Conservation (phyloP, 495 filamentous ascomycete species). For the Aspergillus hancockii region DNA sequence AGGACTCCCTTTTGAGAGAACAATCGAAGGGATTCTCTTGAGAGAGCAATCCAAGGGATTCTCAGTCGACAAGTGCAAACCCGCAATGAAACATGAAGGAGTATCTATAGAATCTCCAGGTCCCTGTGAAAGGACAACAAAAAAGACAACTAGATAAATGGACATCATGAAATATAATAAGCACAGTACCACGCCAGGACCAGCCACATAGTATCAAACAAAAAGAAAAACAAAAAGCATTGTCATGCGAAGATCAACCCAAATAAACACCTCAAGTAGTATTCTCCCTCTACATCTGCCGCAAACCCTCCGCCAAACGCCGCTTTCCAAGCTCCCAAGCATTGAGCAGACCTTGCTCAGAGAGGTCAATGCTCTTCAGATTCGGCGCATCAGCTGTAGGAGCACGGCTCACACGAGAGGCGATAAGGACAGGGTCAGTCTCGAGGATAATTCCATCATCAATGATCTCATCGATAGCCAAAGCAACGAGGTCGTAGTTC, state of each 20-base stretch:
- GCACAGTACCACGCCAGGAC: slow-evolving; percentile 44
- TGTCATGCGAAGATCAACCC: slow-evolving; percentile 25
- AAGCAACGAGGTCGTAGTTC: slow-evolving; percentile 91
- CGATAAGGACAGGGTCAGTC: slow-evolving; percentile 90
- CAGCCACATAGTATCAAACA: slow-evolving; percentile 40
- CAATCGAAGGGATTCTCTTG: not conserved
- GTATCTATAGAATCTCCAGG: slow-evolving; percentile 31
- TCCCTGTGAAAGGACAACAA: slow-evolving; percentile 15
- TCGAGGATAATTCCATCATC: slow-evolving; percentile 97
- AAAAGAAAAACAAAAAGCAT: slow-evolving; percentile 29
- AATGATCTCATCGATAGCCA: slow-evolving; percentile 93
- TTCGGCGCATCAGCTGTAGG: slow-evolving; percentile 87
- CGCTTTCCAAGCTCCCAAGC: slow-evolving; percentile 92
- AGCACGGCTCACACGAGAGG: slow-evolving; percentile 84
- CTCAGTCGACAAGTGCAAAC: not conserved
- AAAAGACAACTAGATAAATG: slow-evolving; percentile 18
- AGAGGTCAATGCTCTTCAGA: slow-evolving; percentile 90
- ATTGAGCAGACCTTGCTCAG: slow-evolving; percentile 94
- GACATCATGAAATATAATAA: slow-evolving; percentile 22
- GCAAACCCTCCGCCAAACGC: slow-evolving; percentile 86
- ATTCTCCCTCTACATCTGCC: slow-evolving; percentile 57
- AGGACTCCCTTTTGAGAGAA: not conserved
- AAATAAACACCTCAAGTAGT: slow-evolving; percentile 13
- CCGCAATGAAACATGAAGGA: slow-evolving; percentile 15
- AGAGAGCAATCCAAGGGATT: not conserved